Base-by-base conservation (phyloP, 2,329 filamentous ascomycete species). In the Colletotrichum sp. region DNA sequence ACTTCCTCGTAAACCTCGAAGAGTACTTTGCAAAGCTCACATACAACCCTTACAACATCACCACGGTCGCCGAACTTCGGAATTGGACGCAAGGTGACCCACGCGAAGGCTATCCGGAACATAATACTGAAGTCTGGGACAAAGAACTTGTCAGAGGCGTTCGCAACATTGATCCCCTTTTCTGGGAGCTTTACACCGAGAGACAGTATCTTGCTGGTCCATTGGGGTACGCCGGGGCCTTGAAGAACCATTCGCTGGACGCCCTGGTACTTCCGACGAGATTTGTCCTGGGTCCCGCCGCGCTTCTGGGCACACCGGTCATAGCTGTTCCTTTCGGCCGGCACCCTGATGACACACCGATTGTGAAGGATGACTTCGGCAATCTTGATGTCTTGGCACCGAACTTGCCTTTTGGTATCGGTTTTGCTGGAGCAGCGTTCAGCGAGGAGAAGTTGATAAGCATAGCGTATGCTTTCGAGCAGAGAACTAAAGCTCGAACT, bases 401-500 rank as follows among this genome's bases (percentile, higher is more conserved):
- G 0, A 90, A 90, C 21, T 82, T 91, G 28, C 88, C 88, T 26
- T 92, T 94, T 81, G 93, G 93, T 0, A 83, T 95, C 13, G 88
- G 87, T 9, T 94, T 95, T 79, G 84, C 94, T 62, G 93, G 92
- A 0, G 83, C 83, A 4, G 88, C 87, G 65, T 95, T 90, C 85
- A 90, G 87, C 44, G 93, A 95, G 82, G 90, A 89, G 79, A 87
- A 83, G 34, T 80, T 95, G 78, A 90, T 95, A 73, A 90, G 90
- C 0, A 89, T 92, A 80, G 93, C 92, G 8, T 94, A 93, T 85
- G 92, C 91, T 6, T 94, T 92, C 83, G 93, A 95, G 85, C 91
- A 93, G 84, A 85, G 87, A 77, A 93, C 84, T 0, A 72, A 76
- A 49, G 79, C 81, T 3, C 77, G 85, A 9, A 72, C 79, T 13